Base-by-base conservation (phyloP, 768 basidiomycete species). In the Boletus pseudopeckii region DNA sequence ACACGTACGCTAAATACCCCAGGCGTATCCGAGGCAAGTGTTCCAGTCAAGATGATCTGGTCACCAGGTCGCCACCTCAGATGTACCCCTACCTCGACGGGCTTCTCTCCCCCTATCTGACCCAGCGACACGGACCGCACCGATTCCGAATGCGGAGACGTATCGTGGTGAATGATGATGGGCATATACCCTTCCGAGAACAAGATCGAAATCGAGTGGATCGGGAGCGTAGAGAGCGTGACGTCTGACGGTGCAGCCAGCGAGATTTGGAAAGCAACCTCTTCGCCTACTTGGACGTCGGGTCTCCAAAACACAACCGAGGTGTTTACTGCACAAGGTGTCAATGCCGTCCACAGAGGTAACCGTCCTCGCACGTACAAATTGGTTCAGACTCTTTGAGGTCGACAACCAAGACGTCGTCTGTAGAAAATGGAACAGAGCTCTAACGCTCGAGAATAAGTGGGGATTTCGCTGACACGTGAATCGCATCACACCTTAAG, bases 211-310 rank as follows among this genome's bases (percentile, higher is more conserved):
- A 94, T 63, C 1, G 79, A 77, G 0, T 79, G 66, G 61, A 97
- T 82, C 0, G 86, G 80, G 15, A 96, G 71, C 0, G 74, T 72
- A 5, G 80, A 76, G 18, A 91, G 74, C 0, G 75, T 66, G 13
- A 80, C 73, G 4, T 71, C 61, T 0, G 68, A 61, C 0, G 84
- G 82, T 0, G 87, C 80, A 2, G 75, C 70, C 30, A 97, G 64
- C 8, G 77, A 73, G 8, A 97, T 61, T 67, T 98, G 94, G 70
- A 92, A 97, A 0, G 89, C 80, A 0, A 80, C 80, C 4, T 72
- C 66, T 56, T 85, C 80, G 10, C 76, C 80, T 5, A 94, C 78
- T 48, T 78, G 76, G 24, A 83, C 80, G 53, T 83, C 78, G 0
- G 79, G 56, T 8, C 77, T 67, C 88, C 90, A 94, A 68, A 97